These are phyloP conservation scores for Corylus avellana DNA, from an alignment of 306 rosid species.

Conservation along the genomic window DNA sequence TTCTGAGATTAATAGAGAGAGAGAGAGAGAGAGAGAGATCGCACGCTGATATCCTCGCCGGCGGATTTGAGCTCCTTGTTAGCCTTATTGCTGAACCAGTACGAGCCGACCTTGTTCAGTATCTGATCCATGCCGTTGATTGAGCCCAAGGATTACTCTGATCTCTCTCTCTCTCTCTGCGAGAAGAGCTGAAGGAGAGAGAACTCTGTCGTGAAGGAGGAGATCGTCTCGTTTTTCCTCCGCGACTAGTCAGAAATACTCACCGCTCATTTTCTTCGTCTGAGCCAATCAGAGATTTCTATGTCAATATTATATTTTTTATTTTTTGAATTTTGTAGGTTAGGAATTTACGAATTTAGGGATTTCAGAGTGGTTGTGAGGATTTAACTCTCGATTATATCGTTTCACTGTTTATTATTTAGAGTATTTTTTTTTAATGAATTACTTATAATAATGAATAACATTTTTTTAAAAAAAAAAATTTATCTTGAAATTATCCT, in stretches of 20 bases:
- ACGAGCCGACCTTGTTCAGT: slow-evolving; percentile 82
- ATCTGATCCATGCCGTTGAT: slow-evolving; percentile 68
- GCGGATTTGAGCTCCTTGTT: slow-evolving; percentile 68
- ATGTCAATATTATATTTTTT: background rate
- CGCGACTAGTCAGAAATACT: background rate
- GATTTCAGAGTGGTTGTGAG: too few species aligned
- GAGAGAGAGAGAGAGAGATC: slow-evolving; percentile 12
- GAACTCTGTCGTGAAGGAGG: background rate
- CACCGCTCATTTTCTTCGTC: background rate
- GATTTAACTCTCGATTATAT: too few species aligned
- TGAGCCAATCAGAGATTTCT: background rate
- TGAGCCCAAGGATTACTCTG: background rate
- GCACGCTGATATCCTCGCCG: slow-evolving; percentile 77
- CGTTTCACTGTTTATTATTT: too few species aligned
- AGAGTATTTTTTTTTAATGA: too few species aligned
- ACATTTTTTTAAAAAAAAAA: too few species aligned
- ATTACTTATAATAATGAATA: too few species aligned
- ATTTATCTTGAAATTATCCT: too few species aligned
- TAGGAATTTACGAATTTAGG: too few species aligned
- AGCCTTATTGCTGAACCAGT: slow-evolving; percentile 82
- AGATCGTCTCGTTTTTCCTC: background rate
- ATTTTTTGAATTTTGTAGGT: too few species aligned
- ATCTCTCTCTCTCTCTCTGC: slow-evolving; percentile 1
- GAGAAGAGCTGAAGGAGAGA: background rate
- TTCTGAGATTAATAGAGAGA: background rate